Evolutionary conservation across 176 grass and related monocot genomes (phyloP).

Genomic region (Cenchrus fungigraminus): DNA sequence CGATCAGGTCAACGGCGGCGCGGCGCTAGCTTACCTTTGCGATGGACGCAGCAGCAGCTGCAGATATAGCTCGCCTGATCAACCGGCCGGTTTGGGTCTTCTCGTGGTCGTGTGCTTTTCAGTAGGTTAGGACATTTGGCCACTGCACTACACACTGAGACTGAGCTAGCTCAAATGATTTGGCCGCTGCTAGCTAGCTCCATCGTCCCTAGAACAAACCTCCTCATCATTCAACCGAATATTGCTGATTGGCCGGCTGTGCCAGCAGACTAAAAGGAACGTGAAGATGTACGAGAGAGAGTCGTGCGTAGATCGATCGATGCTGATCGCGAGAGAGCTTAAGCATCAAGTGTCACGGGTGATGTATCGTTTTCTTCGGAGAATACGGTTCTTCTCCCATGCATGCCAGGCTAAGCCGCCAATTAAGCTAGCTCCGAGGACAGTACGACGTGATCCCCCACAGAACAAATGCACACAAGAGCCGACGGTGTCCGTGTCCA

Average conservation of each 20-base stretch:
- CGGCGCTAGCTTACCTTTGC: neutral
- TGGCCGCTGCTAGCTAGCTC: neutral
- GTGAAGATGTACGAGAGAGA: neutral
- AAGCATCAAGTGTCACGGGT: constrained; percentile 24
- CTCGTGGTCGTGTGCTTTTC: neutral
- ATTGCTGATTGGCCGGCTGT: neutral
- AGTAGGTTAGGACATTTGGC: neutral
- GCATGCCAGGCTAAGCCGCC: neutral
- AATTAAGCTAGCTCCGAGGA: neutral
- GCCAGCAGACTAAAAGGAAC: constrained; percentile 1
- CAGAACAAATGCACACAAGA: constrained; percentile 30
- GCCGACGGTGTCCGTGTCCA: neutral
- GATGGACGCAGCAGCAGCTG: neutral
- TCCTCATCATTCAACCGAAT: neutral
- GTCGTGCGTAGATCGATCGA: neutral
- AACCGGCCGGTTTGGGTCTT: neutral
- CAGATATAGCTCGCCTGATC: neutral
- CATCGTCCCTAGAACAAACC: neutral
- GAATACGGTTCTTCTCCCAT: constrained; percentile 35
- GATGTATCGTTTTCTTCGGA: constrained; percentile 31
- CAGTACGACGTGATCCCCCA: neutral
- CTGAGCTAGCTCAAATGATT: neutral
- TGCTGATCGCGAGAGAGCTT: neutral
- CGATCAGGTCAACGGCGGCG: neutral
- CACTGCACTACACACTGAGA: neutral